These are phyloP conservation scores for Besnoitia besnoiti DNA, from an alignment of 169 alveolate species.

Conservation along the genomic window DNA sequence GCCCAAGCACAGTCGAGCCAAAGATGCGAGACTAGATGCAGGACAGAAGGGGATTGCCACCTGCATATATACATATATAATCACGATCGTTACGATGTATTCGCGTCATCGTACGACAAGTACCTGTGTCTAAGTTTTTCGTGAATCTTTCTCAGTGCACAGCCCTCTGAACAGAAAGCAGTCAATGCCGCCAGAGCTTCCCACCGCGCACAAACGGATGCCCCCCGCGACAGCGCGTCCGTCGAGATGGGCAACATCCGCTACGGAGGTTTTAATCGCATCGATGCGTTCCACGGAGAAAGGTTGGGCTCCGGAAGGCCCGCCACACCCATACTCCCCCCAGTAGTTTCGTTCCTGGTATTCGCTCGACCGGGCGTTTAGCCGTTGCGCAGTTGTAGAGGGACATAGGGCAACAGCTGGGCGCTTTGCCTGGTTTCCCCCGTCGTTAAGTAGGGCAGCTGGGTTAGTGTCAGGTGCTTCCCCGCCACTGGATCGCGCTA, in stretches of 20 bases:
- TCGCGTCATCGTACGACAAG: too few relatives aligned
- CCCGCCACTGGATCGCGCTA: neutral
- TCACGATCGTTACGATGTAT: too few relatives aligned
- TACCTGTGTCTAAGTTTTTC: too few relatives aligned
- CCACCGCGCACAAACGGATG: neutral
- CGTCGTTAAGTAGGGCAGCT: neutral
- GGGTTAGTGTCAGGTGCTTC: neutral
- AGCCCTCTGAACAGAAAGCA: neutral
- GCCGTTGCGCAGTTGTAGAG: slow-evolving; percentile 12
- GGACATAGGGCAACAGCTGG: too few relatives aligned
- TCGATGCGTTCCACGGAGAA: neutral
- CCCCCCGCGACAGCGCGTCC: neutral
- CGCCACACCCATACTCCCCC: neutral
- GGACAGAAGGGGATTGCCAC: too few relatives aligned
- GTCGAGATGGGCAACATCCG: slow-evolving; percentile 7
- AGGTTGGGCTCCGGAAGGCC: neutral
- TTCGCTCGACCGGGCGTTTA: neutral
- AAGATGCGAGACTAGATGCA: too few relatives aligned
- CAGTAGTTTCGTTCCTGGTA: slow-evolving; percentile 6
- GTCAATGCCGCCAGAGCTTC: slow-evolving; percentile 32
- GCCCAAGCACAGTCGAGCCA: too few relatives aligned
- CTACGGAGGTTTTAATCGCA: slow-evolving; percentile 19
- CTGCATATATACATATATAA: too few relatives aligned
- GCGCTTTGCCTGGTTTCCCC: too few relatives aligned
- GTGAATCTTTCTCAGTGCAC: too few relatives aligned